Evolutionary conservation across 2,329 filamentous ascomycete genomes (phyloP), one percentile per base, ranked within the genome.

Genomic region (Bipolaris sorokiniana): DNA sequence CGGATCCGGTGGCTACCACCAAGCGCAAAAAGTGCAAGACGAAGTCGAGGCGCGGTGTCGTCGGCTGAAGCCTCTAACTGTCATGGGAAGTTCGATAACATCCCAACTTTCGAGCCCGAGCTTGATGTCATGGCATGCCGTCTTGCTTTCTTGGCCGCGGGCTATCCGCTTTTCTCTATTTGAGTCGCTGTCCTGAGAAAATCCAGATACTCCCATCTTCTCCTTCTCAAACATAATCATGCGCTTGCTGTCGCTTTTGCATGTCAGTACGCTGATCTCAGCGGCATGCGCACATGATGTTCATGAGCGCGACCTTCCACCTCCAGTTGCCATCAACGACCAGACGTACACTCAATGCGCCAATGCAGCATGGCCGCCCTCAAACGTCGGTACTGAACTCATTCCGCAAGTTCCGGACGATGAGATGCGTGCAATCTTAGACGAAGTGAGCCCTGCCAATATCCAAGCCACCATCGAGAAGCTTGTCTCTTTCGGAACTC

Each of bases 401-500:
- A 56, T 73, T 2, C 78, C 79, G 2, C 79, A 81, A 64, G 65
- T 68, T 28, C 78, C 79, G 7, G 72, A 77, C 48, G 68, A 72
- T 10, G 77, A 80, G 50, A 64, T 81, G 23, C 71, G 68, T 50
- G 59, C 68, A 5, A 75, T 82, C 66, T 56, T 81, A 1, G 61
- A 72, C 5, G 75, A 78, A 46, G 62, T 82, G 31, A 73, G 74
- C 55, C 61, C 81, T 4, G 67, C 72, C 2, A 79, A 80, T 41
- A 81, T 86, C 61, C 74, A 84, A 64, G 73, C 77, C 7, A 84
- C 76, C 54, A 82, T 86, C 59, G 72, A 76, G 50, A 85, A 81
- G 61, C 79, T 86, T 1, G 83, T 82, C 3, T 81, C 78, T 15
- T 87, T 85, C 60, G 84, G 82, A 26, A 86, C 84, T 5, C 78